Percentiles rank a stretch among this genome's conserved stretches.
phyloP scores from a whole-genome alignment of 345 rosid species.

The Moringa oleifera region DNA sequence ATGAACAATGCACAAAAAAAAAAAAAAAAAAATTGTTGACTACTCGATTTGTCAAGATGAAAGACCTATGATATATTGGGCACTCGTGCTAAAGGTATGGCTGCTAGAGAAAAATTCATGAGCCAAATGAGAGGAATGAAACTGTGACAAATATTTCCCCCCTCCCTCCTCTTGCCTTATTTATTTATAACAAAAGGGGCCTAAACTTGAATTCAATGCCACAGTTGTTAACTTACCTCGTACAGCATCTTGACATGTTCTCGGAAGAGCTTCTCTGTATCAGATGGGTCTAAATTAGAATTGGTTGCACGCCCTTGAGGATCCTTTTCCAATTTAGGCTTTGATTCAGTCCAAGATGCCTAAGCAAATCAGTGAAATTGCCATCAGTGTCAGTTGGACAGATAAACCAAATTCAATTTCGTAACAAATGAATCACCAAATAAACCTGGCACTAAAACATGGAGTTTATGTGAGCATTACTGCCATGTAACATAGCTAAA shows the following conservation, averaged over 20 bases:
- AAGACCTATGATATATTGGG: no score
- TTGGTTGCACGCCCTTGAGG: conserved; percentile 87
- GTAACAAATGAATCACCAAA: not conserved
- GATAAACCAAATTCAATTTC: not conserved
- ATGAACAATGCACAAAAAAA: no score
- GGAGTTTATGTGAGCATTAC: not conserved
- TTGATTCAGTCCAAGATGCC: conserved; percentile 98
- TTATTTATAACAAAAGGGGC: no score
- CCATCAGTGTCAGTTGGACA: not conserved
- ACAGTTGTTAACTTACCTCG: conserved; percentile 48
- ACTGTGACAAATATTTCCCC: not conserved
- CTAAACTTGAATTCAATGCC: not conserved
- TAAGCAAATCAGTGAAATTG: conserved; percentile 19
- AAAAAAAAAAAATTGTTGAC: no score
- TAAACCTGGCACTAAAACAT: not conserved
- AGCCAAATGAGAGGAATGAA: not conserved
- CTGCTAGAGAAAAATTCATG: not conserved
- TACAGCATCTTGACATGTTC: conserved; percentile 73
- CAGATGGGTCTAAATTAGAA: conserved; percentile 72
- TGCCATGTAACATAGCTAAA: not conserved
- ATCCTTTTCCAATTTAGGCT: conserved; percentile 84
- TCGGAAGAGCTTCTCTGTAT: conserved; percentile 86
- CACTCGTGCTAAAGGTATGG: no score
- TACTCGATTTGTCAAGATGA: no score
- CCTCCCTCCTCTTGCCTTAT: no score